Base-by-base conservation (phyloP, 2,329 filamentous ascomycete genomes). In the Aplosporella prunicola region DNA sequence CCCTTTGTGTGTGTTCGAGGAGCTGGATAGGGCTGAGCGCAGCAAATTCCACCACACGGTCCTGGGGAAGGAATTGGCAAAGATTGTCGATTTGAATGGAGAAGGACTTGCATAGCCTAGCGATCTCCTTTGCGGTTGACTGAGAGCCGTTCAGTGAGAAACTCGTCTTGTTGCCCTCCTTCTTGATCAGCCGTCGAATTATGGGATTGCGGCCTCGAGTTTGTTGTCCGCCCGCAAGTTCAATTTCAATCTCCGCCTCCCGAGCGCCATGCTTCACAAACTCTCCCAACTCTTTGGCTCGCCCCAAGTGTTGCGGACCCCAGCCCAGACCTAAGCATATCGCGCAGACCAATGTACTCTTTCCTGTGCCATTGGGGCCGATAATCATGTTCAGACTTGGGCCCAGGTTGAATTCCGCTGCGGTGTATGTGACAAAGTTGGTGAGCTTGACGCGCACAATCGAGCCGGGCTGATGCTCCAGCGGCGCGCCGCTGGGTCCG, bases 341-440 rank as follows among this genome's bases (percentile, higher is more conserved):
- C 29, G 91, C 91, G 61, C 91, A 98, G 28, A 98, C 89, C 17
- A 98, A 70, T 0, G 91, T 95, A 62, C 89, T 96, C 63, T 98
- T 98, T 39, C 91, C 91, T 0, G 91, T 96, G 22, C 91, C 91
- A 52, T 98, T 98, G n/a, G 91, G 91, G 0, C 91, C 91, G 49
- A 98, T 94, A 36, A 98, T 80, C 89, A 98, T 96, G 57, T 98
- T 98, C 52, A 98, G 62, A 55, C 84, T 89, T 1, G 91, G 89
- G 0, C 91, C 91, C 9, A 87, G 86, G 41, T 81, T 76, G 59
- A 96, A 95, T 47, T 94, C 88, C 39, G 87, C 89, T 36, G 80
- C 78, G 33, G 84, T 87, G 62, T 98, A 98, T 0, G 91, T 98
- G 39, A 98, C 86, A 50, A 98, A 98, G 60, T 96, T 84, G 32